phyloP scores from a whole-genome alignment of 2,329 filamentous ascomycete genomes.

The Hymenoscyphus occultus region DNA sequence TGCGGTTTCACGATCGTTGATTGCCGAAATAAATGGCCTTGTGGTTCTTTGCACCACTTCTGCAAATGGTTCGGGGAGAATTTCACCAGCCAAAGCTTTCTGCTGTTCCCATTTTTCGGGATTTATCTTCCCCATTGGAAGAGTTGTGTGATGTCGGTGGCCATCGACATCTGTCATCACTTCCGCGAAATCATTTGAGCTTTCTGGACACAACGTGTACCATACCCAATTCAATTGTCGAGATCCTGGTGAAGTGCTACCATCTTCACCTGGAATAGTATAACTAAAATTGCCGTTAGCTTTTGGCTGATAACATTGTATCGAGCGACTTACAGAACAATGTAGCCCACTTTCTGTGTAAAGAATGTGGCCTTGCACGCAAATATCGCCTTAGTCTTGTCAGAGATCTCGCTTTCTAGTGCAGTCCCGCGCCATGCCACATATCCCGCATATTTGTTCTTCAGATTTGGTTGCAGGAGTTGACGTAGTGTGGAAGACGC shows the following conservation, averaged over 20 bases:
- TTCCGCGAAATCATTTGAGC: slow-evolving; percentile 12
- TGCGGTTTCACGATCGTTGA: slow-evolving; percentile 41
- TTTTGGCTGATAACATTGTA: neutral
- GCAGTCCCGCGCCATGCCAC: slow-evolving; percentile 39
- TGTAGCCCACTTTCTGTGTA: slow-evolving; percentile 33
- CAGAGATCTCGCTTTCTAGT: slow-evolving; percentile 37
- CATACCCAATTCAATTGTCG: slow-evolving; percentile 45
- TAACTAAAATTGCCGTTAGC: slow-evolving; percentile 30
- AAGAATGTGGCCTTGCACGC: neutral
- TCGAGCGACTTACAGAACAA: slow-evolving; percentile 41
- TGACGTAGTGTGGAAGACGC: slow-evolving; percentile 6
- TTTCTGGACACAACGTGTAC: slow-evolving; percentile 38
- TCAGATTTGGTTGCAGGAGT: neutral
- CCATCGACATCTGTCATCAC: slow-evolving; percentile 33
- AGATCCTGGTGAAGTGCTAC: slow-evolving; percentile 38
- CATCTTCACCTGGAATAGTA: slow-evolving; percentile 41
- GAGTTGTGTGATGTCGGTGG: slow-evolving; percentile 18
- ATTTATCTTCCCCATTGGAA: slow-evolving; percentile 20
- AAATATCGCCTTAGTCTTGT: slow-evolving; percentile 31
- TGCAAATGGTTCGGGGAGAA: slow-evolving; percentile 3
- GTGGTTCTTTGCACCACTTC: slow-evolving; percentile 41
- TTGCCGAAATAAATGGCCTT: slow-evolving; percentile 43
- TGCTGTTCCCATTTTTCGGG: neutral
- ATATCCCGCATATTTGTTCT: slow-evolving; percentile 13
- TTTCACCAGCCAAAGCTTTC: neutral